A percentile compares a stretch with the other conserved stretches of the same genome.
Conservation (phyloP, 306 rosid species). For the Lagenaria siceraria region DNA sequence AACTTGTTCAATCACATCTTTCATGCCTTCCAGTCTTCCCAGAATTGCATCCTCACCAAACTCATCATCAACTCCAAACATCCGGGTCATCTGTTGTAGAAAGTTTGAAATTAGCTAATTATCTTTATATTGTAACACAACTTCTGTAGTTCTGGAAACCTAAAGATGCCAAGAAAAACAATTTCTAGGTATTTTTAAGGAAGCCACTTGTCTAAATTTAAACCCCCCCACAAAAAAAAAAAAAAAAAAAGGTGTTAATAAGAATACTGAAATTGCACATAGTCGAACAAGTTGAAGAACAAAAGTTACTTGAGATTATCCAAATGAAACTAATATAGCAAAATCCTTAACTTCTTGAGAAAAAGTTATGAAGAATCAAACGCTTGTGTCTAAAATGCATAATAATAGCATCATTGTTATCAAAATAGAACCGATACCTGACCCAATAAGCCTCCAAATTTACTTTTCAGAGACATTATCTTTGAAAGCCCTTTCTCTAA, state of each 20-base stretch:
- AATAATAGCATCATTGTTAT: neutral
- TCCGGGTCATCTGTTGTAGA: constrained; percentile 58
- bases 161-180: neutral
- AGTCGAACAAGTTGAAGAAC: neutral
- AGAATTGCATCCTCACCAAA: constrained; percentile 90
- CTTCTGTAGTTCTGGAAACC: neutral
- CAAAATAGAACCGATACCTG: constrained; percentile 46
- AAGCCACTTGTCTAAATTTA: neutral
- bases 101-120: neutral
- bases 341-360: neutral
- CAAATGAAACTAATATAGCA: neutral
- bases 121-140: neutral
- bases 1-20: constrained; percentile 88
- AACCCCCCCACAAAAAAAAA: neutral
- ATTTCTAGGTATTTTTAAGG: neutral
- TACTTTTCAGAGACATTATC: constrained; percentile 87
- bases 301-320: neutral
- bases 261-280: neutral
- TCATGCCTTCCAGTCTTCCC: constrained; percentile 96
- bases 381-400: neutral
- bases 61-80: constrained; percentile 91
- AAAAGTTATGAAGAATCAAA: neutral
- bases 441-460: constrained; percentile 75
- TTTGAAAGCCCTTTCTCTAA: constrained; percentile 92
- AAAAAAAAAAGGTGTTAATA: neutral